Evolutionary conservation across 1,139 yeast species (phyloP), one percentile per base, ranked within the genome.

Genomic region (Geotrichum fermentans): DNA sequence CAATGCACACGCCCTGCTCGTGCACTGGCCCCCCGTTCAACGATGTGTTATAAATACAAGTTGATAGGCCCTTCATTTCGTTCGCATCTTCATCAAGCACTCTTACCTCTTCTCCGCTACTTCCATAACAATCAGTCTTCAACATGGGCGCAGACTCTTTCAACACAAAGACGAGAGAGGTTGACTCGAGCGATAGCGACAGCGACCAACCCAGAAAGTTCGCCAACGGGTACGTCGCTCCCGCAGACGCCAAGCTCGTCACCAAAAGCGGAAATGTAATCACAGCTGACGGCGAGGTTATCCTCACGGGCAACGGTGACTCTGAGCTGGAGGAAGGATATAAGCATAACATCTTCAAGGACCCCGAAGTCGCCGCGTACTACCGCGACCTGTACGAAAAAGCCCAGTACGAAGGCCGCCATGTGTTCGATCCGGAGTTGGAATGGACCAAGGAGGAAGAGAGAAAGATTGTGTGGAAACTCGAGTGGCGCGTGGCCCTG

Each of bases 371-470:
- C 6, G 77, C 74, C 1, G 67, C 68, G 32, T 65, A 69, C 55
- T 77, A 72, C 55, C 53, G 66, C 3, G 55, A 65, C 0, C 43
- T 75, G 5, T 75, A 77, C 56, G 77, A 75, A 30, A 56, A 61
- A 1, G 61, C 72, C 8, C 49, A 63, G 17, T 77, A 77, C 53
- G 82, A 77, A 54, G 72, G 76, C 47, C 63, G 72, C 11, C 61
- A 63, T 32, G 67, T 68, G 2, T 73, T 74, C 52, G 80, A 77
- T 56, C 78, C 80, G 0, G 64, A 62, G 1, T 66, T 75, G 30
- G 61, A 67, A n/a, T 78, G 81, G 80, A 64, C 71, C 0, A 52
- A 58, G 42, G 64, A 68, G 26, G 81, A 77, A 56, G 82, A 78
- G 50, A 59, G 59, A 40, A 57, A 55, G 28, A 53, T 77, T 7